A percentile compares a stretch with the other conserved stretches of the same genome.
phyloP scores from a whole-genome alignment of 805 yeast genomes.

The Sugiyamaella boreocaroliniensis region DNA sequence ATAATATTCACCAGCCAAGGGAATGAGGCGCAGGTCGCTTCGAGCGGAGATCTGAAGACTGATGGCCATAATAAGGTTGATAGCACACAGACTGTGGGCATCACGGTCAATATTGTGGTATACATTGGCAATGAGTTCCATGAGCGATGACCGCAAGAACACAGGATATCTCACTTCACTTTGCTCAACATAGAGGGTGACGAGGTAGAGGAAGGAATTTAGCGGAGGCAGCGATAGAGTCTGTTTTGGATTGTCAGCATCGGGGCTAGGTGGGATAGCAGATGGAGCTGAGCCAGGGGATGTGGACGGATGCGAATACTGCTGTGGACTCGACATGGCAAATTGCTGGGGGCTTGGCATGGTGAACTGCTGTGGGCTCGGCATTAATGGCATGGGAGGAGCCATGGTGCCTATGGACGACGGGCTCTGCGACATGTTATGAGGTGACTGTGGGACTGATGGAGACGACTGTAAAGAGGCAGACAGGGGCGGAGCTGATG shows the following conservation, averaged over 20 bases:
- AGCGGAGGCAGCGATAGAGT: slow-evolving; percentile 11
- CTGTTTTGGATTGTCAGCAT: not conserved
- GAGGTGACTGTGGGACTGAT: not conserved
- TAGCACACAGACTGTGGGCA: slow-evolving; percentile 8
- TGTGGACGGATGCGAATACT: not conserved
- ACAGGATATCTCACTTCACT: slow-evolving; percentile 11
- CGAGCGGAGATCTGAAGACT: slow-evolving; percentile 12
- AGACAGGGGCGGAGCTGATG: not conserved
- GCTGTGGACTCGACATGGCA: not conserved
- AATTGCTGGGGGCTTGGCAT: too few species aligned
- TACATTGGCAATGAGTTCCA: slow-evolving; percentile 11
- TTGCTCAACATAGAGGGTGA: slow-evolving; percentile 10
- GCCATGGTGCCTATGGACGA: not conserved
- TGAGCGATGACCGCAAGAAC: slow-evolving; percentile 6
- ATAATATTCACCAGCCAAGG: slow-evolving; percentile 11
- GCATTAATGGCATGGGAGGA: not conserved
- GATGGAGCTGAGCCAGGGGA: not conserved
- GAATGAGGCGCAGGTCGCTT: slow-evolving; percentile 8
- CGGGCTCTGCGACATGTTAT: not conserved
- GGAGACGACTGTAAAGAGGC: not conserved
- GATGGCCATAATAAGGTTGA: slow-evolving; percentile 11
- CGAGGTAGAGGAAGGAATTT: slow-evolving; percentile 7
- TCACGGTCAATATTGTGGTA: slow-evolving; percentile 9
- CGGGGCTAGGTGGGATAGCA: not conserved
- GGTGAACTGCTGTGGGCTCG: not conserved